Evolutionary conservation across 371 early-diverging fungal species (phyloP), one percentile per base, ranked within the genome.

Genomic region (Funneliformis caledonium): DNA sequence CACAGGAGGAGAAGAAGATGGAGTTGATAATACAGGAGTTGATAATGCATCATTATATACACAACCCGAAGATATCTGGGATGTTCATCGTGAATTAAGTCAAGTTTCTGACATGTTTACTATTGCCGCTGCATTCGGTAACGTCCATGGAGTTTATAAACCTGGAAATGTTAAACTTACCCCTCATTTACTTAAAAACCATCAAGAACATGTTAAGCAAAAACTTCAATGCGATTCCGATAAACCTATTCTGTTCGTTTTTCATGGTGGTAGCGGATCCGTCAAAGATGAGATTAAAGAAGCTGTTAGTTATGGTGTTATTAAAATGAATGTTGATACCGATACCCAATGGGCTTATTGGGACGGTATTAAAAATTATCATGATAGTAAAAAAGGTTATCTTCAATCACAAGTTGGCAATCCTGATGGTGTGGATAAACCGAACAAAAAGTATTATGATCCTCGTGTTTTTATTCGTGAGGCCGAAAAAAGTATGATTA

Each of bases 271-370:
- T 48, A 96, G 96, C 16, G 97, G 97, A 68, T 95, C 96, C 62
- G 88, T 94, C 76, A 87, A 91, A 83, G 80, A 91, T 31, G 97
- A 96, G 83, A 96, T 96, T 84, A 81, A 89, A 82, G 92, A 91
- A 26, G 97, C 96, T 67, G 96, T 96, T 69, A 69, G 80, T 72
- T 84, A 91, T 84, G 97, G 97, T 83, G 95, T 96, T 68, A 89
- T 96, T 88, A 96, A 96, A 93, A 96, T 96, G 97, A 96, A 96
- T 87, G 95, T 96, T 80, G 97, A 96, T 85, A 94, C 94, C 68
- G 94, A 92, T 87, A 83, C 72, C 10, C 86, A 86, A 83, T 86
- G 86, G 86, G 86, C 86, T 48, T 86, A 86, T 82, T 86, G 86
- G 86, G 73, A 81, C 62, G 86, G 86, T 43, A 84, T 86, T 80